Conservation (phyloP, 2,329 filamentous ascomycete species). For the Sclerotinia glacialis region DNA sequence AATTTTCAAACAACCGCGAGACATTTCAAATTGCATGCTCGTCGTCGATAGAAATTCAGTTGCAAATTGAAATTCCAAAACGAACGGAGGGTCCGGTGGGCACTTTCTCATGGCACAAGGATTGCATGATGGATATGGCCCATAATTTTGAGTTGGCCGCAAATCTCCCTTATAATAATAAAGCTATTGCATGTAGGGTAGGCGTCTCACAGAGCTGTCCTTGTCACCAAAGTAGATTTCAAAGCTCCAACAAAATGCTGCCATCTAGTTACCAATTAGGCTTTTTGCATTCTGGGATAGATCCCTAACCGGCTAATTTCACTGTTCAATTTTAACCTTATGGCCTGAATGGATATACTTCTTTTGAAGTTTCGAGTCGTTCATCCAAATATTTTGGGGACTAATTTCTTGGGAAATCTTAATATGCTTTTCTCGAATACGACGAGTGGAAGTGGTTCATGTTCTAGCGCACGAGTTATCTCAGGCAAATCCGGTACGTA, state of each 20-base stretch:
- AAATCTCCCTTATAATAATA: not conserved
- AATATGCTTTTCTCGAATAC: not conserved
- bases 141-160: constrained; percentile 1
- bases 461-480: too few relatives aligned
- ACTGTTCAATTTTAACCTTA: not conserved
- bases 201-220: not conserved
- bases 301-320: not conserved
- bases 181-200: not conserved
- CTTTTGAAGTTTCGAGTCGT: not conserved
- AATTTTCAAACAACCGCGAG: not conserved
- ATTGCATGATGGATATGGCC: not conserved
- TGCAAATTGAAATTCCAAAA: not conserved
- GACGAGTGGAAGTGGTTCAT: not conserved
- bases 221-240: not conserved
- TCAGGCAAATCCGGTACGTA: too few relatives aligned
- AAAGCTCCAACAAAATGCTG: not conserved
- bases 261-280: not conserved
- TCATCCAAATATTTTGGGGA: not conserved
- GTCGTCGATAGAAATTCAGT: not conserved
- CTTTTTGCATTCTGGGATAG: not conserved
- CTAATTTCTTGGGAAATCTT: not conserved
- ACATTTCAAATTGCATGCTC: not conserved
- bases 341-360: not conserved
- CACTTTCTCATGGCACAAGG: not conserved
- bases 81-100: not conserved